These are phyloP conservation scores for Rhodotorula diobovata DNA, from an alignment of 768 basidiomycete species.

Conservation along the genomic window DNA sequence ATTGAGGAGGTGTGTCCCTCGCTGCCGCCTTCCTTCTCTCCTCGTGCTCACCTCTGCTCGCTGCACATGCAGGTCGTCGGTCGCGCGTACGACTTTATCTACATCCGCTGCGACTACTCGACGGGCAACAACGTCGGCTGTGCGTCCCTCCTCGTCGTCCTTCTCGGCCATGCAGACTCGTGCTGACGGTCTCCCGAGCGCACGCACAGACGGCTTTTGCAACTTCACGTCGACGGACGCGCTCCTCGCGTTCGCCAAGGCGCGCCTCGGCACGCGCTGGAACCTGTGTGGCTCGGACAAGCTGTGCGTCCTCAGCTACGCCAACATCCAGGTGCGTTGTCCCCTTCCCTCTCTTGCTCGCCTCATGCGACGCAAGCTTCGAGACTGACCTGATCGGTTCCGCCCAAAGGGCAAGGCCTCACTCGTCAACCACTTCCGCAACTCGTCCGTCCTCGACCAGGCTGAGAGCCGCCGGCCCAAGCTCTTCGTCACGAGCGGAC, in stretches of 20 bases:
- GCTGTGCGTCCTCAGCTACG: slow-evolving; percentile 80
- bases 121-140: slow-evolving; percentile 47
- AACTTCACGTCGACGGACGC: slow-evolving; percentile 75
- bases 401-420: slow-evolving; percentile 71
- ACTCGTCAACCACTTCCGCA: slow-evolving; percentile 85
- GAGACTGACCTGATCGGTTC: neutral
- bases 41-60: slow-evolving; percentile 58
- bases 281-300: slow-evolving; percentile 91
- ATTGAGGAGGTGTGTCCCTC: slow-evolving; percentile 34
- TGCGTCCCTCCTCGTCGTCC: slow-evolving; percentile 15
- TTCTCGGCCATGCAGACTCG: neutral
- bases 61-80: slow-evolving; percentile 61
- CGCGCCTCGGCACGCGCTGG: slow-evolving; percentile 76
- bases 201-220: slow-evolving; percentile 71
- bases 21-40: too few species aligned
- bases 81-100: slow-evolving; percentile 77
- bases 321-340: slow-evolving; percentile 76
- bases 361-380: neutral
- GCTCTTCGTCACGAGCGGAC: slow-evolving; percentile 66
- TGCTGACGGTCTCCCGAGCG: slow-evolving; percentile 53
- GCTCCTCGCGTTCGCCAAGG: slow-evolving; percentile 67
- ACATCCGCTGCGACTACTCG: slow-evolving; percentile 53
- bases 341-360: neutral
- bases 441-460: slow-evolving; percentile 85
- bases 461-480: slow-evolving; percentile 75